Conservation (phyloP, 2,329 filamentous ascomycete genomes). For the Colletotrichum paranaense region DNA sequence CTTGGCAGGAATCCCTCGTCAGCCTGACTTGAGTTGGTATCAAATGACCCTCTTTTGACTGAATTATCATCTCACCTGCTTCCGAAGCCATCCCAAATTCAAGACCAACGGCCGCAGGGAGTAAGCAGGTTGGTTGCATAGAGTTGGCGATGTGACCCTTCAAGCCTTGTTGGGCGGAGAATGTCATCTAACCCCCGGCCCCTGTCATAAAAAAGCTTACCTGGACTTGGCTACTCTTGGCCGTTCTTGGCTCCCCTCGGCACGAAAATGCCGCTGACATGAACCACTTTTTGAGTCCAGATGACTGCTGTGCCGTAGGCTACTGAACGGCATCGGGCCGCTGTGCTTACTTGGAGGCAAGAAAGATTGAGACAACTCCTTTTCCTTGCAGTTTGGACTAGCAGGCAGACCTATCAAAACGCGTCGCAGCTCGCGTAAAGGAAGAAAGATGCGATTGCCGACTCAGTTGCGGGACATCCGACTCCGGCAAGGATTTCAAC, state of each 20-base stretch:
- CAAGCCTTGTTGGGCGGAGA: not conserved
- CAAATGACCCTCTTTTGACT: not conserved
- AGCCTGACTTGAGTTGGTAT: not conserved
- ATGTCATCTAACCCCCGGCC: not conserved
- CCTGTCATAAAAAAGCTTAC: not conserved
- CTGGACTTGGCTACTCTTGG: not conserved
- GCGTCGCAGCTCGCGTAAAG: not conserved
- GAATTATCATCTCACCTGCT: not conserved
- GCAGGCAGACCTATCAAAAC: not conserved
- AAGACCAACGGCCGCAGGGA: not conserved
- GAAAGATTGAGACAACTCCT: not conserved
- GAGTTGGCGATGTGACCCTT: not conserved
- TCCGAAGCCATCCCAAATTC: not conserved
- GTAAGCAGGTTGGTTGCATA: not conserved
- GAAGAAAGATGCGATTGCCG: not conserved
- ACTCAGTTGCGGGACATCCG: not conserved
- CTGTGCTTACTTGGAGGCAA: not conserved
- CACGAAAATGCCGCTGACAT: not conserved
- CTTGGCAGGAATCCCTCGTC: not conserved
- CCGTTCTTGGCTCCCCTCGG: not conserved
- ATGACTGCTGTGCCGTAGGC: not conserved
- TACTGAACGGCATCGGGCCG: not conserved
- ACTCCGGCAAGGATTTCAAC: not conserved
- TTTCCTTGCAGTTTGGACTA: not conserved
- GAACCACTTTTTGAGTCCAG: not conserved